Conservation (phyloP, 2,329 filamentous ascomycete species). For the Cytospora paraplurivora region DNA sequence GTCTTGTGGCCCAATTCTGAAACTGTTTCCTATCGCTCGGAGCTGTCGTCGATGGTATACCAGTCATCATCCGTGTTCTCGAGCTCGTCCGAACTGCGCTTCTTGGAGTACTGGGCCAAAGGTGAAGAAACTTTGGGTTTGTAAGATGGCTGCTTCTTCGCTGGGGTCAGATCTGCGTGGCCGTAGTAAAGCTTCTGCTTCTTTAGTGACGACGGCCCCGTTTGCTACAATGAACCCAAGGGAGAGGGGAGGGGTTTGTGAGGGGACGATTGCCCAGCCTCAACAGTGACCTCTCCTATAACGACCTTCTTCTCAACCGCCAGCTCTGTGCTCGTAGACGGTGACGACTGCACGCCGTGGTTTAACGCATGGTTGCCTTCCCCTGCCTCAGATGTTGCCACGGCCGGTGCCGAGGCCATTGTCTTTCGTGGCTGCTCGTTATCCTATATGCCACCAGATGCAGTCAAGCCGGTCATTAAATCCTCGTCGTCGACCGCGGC, state of each 20-base stretch:
- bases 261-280: not conserved
- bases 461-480: slow-evolving; percentile 53
- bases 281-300: not conserved
- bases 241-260: not conserved
- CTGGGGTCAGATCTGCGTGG: not conserved
- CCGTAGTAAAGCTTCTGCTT: not conserved
- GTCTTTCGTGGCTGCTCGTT: not conserved
- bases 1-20: not conserved
- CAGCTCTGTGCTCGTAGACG: not conserved
- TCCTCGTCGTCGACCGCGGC: slow-evolving; percentile 61
- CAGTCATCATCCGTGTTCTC: not conserved
- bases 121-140: not conserved
- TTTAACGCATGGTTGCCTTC: not conserved
- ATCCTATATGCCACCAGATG: slow-evolving; percentile 26
- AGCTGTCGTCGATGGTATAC: not conserved
- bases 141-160: not conserved
- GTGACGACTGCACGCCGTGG: not conserved
- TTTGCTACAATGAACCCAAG: not conserved
- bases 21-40: too few relatives aligned
- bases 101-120: not conserved
- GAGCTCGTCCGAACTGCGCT: not conserved
- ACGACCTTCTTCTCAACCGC: not conserved
- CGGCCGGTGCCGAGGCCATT: not conserved
- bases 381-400: not conserved
- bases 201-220: not conserved